Base-by-base conservation (phyloP, 768 basidiomycete genomes). In the Lentinula sp. region DNA sequence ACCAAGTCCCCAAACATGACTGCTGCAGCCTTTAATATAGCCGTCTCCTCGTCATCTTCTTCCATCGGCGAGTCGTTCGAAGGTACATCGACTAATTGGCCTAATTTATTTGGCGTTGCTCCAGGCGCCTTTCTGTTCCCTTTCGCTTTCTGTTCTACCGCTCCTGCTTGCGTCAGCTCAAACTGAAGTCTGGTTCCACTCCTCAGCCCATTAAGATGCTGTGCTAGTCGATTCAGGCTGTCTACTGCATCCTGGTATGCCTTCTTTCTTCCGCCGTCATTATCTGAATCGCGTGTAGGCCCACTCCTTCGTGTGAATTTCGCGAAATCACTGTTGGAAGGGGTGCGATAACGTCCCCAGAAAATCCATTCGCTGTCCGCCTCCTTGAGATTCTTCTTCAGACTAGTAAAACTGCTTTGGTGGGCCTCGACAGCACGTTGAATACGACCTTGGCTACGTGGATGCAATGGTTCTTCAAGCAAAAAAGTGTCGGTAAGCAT, bases 161-260 rank as follows among this genome's bases (percentile, higher is more conserved):
- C 67, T 16, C 78, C 76, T 1, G 89, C 89, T 65, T 82, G 82
- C 13, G 89, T 83, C 32, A 98, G 71, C 53, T 95, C 91, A 63
- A 88, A 86, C 69, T 98, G 95, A 39, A 98, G 72, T 37, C 84
- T 81, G 6, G 89, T 93, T 1, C 94, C 91, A 61, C 90, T 87
- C 51, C 96, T 75, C 61, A 98, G 76, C 28, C 96, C 95, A 60
- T 89, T 95, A 42, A 99, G 74, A 75, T 98, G 95, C 69, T 99
- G 96, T 1, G 93, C 97, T 4, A 99, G 82, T 16, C 94, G 78
- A 62, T 91, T 95, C 66, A 99, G 77, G 66, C 88, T 88, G 62
- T 86, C 87, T 10, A 98, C 89, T 0, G 91, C 90, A 63, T 94
- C 92, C 64, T 91, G 90, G 61, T 95, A 96, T 0, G 90, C 87